phyloP scores from a whole-genome alignment of 2,329 filamentous ascomycete genomes.

The Fusarium circinatum region DNA sequence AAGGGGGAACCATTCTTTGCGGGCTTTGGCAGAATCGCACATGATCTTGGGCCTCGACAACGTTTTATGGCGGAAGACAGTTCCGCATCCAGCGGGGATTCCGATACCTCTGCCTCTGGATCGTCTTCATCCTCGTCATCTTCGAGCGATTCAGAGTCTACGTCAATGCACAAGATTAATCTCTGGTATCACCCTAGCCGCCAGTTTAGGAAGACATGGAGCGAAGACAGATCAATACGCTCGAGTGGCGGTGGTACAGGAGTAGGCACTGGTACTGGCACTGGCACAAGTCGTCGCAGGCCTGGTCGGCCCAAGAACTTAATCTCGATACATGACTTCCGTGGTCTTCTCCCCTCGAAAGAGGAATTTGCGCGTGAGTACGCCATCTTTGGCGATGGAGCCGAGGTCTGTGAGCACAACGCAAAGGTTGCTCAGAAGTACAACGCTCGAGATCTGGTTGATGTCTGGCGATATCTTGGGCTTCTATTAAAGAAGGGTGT shows the following conservation, averaged over 20 bases:
- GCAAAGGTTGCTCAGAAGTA: slow-evolving; percentile 78
- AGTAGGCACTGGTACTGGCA: slow-evolving; percentile 60
- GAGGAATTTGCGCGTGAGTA: slow-evolving; percentile 81
- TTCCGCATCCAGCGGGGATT: slow-evolving; percentile 63
- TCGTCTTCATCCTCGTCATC: slow-evolving; percentile 63
- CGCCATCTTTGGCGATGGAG: slow-evolving; percentile 82
- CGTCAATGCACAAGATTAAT: slow-evolving; percentile 68
- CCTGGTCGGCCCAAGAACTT: slow-evolving; percentile 70
- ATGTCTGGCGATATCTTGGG: slow-evolving; percentile 85
- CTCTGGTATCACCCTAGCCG: slow-evolving; percentile 66
- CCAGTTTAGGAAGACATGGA: slow-evolving; percentile 65
- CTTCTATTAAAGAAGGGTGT: slow-evolving; percentile 82
- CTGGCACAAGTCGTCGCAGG: slow-evolving; percentile 61
- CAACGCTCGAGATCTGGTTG: slow-evolving; percentile 76
- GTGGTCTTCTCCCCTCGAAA: slow-evolving; percentile 80
- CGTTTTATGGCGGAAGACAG: slow-evolving; percentile 60
- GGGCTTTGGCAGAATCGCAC: slow-evolving; percentile 65
- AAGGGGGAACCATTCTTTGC: slow-evolving; percentile 67
- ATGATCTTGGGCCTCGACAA: slow-evolving; percentile 61
- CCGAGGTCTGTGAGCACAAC: slow-evolving; percentile 87
- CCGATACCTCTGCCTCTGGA: slow-evolving; percentile 60
- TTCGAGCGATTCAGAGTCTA: slow-evolving; percentile 70
- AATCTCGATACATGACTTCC: slow-evolving; percentile 77
- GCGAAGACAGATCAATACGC: slow-evolving; percentile 65
- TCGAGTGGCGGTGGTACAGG: slow-evolving; percentile 70